Conservation (phyloP, 2,329 filamentous ascomycete genomes). For the Xylariaceae sp. region DNA sequence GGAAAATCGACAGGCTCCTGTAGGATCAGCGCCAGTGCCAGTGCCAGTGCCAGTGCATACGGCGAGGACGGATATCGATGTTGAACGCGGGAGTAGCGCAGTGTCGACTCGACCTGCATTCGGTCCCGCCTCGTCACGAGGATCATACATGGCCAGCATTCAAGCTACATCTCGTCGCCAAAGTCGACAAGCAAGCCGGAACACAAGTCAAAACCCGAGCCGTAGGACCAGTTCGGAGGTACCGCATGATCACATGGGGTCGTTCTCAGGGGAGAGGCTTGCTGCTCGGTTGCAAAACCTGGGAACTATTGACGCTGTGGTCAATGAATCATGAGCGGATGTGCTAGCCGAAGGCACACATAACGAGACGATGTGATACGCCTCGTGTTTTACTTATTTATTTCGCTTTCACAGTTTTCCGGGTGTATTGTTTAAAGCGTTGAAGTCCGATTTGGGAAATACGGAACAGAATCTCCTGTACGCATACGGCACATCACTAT, state of each 20-base stretch:
- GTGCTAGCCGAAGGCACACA: background rate
- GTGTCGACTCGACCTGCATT: slow-evolving; percentile 6
- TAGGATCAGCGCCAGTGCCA: background rate
- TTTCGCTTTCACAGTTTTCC: too few species aligned
- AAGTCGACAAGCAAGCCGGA: slow-evolving; percentile 20
- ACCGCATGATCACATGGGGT: slow-evolving; percentile 10
- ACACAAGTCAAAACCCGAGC: slow-evolving; percentile 20
- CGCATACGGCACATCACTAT: too few species aligned
- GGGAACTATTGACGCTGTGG: slow-evolving; percentile 22
- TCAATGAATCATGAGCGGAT: slow-evolving; percentile 1
- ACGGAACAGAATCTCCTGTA: too few species aligned
- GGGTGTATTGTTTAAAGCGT: too few species aligned
- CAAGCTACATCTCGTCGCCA: slow-evolving; percentile 26
- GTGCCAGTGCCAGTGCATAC: too few species aligned
- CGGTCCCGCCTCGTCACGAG: slow-evolving; percentile 21
- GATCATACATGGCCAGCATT: slow-evolving; percentile 26
- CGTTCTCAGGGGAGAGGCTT: slow-evolving; percentile 16
- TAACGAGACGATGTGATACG: too few species aligned
- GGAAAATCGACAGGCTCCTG: background rate
- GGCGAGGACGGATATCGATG: background rate
- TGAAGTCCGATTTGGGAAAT: too few species aligned
- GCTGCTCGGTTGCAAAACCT: slow-evolving; percentile 21
- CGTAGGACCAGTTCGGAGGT: slow-evolving; percentile 23
- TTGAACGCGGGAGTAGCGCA: background rate
- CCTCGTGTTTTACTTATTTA: too few species aligned